phyloP scores from a whole-genome alignment of 2,329 filamentous ascomycete species.

The Colletotrichum ledebouriae region DNA sequence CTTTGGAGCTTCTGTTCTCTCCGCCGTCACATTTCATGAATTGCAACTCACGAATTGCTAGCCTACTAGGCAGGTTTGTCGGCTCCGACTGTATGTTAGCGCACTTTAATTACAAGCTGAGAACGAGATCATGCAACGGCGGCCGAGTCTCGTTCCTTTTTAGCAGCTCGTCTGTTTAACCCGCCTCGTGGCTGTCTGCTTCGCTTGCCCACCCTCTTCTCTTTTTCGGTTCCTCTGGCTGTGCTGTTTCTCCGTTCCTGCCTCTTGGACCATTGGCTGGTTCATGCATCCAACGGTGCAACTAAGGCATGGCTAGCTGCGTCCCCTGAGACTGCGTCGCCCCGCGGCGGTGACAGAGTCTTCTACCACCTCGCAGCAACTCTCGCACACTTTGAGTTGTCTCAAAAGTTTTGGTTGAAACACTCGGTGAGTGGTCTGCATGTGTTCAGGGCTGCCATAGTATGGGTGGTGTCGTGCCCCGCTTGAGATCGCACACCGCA shows the following conservation, averaged over 20 bases:
- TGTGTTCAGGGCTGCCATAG: conserved; percentile 36
- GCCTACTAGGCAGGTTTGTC: too few relatives aligned
- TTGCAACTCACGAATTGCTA: too few relatives aligned
- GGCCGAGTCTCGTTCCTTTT: too few relatives aligned
- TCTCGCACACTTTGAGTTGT: conserved; percentile 31
- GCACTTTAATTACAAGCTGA: too few relatives aligned
- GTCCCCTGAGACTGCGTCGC: background rate
- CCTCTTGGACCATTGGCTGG: background rate
- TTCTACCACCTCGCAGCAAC: background rate
- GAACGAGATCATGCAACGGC: too few relatives aligned
- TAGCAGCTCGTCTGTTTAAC: too few relatives aligned
- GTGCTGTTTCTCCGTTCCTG: background rate
- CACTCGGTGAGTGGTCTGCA: conserved; percentile 13
- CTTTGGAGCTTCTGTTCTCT: background rate
- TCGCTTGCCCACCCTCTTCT: background rate
- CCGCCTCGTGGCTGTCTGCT: too few relatives aligned
- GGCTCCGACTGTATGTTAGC: too few relatives aligned
- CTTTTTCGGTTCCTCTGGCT: background rate
- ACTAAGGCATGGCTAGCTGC: conserved; percentile 19
- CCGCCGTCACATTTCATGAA: background rate
- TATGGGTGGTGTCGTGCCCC: conserved; percentile 29
- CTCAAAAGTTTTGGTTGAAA: conserved; percentile 38
- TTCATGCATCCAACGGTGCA: background rate
- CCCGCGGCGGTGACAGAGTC: background rate
- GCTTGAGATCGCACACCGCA: conserved; percentile 31